Conservation (phyloP, 176 grass and related monocot genomes). For the Lolium rigidum region DNA sequence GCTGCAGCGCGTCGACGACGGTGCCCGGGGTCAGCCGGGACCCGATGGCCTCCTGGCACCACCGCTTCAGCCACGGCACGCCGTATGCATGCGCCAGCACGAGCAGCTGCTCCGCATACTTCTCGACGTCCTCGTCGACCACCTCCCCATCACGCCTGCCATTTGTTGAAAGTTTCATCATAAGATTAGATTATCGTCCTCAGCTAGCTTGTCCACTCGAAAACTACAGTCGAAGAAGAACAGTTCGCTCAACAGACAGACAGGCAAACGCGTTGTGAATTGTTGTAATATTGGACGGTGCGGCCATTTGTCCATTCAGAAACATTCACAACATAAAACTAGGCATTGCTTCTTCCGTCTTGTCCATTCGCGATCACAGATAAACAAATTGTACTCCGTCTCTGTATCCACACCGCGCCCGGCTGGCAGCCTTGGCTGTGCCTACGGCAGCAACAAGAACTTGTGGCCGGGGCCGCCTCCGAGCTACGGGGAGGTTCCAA, state of each 20-base stretch:
- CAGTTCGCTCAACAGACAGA: not conserved
- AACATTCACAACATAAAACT: too few relatives aligned
- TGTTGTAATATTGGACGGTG: not conserved
- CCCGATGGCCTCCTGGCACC: constrained; percentile 64
- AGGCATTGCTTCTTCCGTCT: too few relatives aligned
- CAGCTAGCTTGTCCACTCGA: too few relatives aligned
- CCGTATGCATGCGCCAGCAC: constrained; percentile 82
- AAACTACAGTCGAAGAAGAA: not conserved
- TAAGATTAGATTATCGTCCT: too few relatives aligned
- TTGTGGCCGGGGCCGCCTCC: constrained; percentile 6
- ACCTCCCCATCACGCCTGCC: not conserved
- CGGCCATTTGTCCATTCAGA: not conserved
- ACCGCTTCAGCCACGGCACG: constrained; percentile 70
- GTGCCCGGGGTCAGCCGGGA: constrained; percentile 55
- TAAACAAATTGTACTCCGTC: too few relatives aligned
- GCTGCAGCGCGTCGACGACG: constrained; percentile 75
- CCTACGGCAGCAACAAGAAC: not conserved
- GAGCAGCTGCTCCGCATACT: constrained; percentile 64
- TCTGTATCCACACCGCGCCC: not conserved
- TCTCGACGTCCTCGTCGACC: constrained; percentile 47
- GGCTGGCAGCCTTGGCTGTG: not conserved
- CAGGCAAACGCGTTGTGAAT: not conserved
- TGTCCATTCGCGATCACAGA: too few relatives aligned
- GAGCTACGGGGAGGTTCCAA: constrained; percentile 18
- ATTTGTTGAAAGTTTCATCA: not conserved